These are phyloP conservation scores for Ceratocystis alfenasii DNA, from an alignment of 2,329 filamentous ascomycete genomes.

Conservation along the genomic window DNA sequence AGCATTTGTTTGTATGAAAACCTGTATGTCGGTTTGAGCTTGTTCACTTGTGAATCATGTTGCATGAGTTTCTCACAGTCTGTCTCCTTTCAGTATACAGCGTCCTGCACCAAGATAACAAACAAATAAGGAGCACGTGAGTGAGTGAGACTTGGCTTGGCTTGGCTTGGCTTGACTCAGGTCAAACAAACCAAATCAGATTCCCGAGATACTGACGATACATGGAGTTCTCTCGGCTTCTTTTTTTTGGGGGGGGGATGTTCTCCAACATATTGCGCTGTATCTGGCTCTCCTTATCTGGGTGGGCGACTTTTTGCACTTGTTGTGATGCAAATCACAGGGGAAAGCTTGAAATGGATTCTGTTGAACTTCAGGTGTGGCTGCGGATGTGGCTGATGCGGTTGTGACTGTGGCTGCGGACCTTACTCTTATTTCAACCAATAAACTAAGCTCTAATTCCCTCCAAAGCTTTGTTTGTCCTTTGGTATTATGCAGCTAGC, in stretches of 20 bases:
- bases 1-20: background rate
- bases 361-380: background rate
- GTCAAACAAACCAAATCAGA: background rate
- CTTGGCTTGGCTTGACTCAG: background rate
- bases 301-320: background rate
- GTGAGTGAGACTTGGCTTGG: background rate
- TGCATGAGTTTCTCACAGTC: no score
- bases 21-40: no score
- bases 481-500: background rate
- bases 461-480: no score
- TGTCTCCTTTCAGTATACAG: no score
- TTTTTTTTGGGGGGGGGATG: background rate
- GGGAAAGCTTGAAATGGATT: background rate
- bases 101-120: no score
- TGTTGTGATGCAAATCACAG: background rate
- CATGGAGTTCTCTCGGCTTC: slow-evolving; percentile 12
- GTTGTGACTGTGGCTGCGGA: background rate
- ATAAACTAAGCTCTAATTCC: background rate
- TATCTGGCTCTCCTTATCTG: slow-evolving; percentile 11
- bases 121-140: background rate
- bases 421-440: background rate
- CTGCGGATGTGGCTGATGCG: background rate
- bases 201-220: slow-evolving; percentile 12
- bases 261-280: background rate
- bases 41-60: no score